phyloP scores from a whole-genome alignment of 495 filamentous ascomycete species.

The Neurospora tetrasperma region DNA sequence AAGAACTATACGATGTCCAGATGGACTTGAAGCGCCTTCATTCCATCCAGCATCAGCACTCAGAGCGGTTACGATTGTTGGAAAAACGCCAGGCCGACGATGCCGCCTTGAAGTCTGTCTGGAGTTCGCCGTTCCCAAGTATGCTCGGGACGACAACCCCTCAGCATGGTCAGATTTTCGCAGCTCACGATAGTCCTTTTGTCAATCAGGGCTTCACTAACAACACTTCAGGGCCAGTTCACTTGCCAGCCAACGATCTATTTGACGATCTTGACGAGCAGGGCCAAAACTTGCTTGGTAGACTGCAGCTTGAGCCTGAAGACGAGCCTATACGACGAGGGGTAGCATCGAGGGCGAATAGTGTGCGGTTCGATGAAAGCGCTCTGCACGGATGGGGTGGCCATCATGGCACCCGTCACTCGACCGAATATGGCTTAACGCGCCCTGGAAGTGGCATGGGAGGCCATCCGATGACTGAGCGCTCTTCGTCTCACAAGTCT shows the following conservation, averaged over 20 bases:
- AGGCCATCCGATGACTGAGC: constrained; percentile 63
- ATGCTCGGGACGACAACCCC: constrained; percentile 60
- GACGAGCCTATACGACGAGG: constrained; percentile 82
- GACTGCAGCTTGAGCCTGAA: constrained; percentile 64
- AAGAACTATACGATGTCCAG: constrained; percentile 79
- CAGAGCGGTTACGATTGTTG: constrained; percentile 66
- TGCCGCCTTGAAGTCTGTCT: constrained; percentile 72
- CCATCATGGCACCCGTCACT: constrained; percentile 58
- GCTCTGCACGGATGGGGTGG: constrained; percentile 86
- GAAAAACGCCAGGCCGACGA: constrained; percentile 77
- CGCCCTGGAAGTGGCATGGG: constrained; percentile 59
- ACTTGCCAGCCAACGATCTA: constrained; percentile 58
- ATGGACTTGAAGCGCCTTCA: constrained; percentile 81
- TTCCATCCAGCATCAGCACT: constrained; percentile 64
- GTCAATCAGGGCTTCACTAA: constrained; percentile 16
- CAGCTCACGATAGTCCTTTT: neutral
- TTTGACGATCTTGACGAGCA: constrained; percentile 72
- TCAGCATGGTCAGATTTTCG: constrained; percentile 57
- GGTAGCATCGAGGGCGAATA: constrained; percentile 80
- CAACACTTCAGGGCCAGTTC: constrained; percentile 50
- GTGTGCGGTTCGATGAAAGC: constrained; percentile 97
- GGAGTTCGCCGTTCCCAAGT: constrained; percentile 79
- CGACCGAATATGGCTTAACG: constrained; percentile 65
- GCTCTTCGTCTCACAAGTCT: constrained; percentile 86
- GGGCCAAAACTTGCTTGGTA: constrained; percentile 55